Conservation (phyloP, 1,139 yeast species). For the Saccharomyces hybrid region DNA sequence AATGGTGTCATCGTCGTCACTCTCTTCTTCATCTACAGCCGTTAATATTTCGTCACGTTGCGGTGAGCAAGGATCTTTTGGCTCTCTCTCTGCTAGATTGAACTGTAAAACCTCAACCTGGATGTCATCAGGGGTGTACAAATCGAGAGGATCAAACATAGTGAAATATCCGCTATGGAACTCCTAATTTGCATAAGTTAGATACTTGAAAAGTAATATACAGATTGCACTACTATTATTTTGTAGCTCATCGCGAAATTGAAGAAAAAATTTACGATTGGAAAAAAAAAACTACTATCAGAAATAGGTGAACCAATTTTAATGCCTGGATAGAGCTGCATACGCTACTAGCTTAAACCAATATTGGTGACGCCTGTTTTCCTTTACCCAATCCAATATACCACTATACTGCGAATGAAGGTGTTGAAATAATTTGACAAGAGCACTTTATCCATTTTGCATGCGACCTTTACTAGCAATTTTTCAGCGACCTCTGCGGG, state of each 20-base stretch:
- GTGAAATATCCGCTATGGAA: background rate
- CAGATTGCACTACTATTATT: background rate
- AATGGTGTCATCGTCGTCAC: slow-evolving; percentile 29
- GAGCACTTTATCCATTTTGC: background rate
- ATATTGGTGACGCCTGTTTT: background rate
- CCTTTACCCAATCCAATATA: background rate
- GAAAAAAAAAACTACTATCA: background rate
- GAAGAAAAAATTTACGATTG: background rate
- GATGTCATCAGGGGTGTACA: slow-evolving; percentile 23
- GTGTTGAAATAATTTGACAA: background rate
- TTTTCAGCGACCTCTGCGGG: background rate
- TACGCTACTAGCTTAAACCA: background rate
- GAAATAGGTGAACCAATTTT: background rate
- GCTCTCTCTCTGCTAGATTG: background rate
- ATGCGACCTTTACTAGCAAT: background rate
- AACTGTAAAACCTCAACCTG: background rate
- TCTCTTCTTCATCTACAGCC: slow-evolving; percentile 14
- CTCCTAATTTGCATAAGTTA: background rate
- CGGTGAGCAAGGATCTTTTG: background rate
- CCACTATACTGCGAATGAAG: background rate
- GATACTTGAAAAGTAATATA: background rate
- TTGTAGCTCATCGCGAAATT: slow-evolving; percentile 2
- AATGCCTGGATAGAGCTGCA: background rate
- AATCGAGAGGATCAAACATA: slow-evolving; percentile 34
- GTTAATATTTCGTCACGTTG: slow-evolving; percentile 1